Percentiles rank a stretch among this genome's conserved stretches.
Conservation (phyloP, 805 yeast species). For the Yamadazyma tumulicola region DNA sequence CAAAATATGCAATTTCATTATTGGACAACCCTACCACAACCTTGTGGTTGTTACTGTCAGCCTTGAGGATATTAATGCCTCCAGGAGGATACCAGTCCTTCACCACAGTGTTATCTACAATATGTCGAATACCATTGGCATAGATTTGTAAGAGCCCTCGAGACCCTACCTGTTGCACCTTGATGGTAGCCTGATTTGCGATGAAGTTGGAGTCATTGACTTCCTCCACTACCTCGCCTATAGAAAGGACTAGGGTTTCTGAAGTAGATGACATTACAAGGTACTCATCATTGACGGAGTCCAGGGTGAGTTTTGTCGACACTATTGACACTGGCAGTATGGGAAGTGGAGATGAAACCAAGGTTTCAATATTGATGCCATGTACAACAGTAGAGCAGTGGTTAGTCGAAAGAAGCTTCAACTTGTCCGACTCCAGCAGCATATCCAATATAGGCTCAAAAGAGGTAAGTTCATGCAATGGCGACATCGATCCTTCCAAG, state of each 20-base stretch:
- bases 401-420: constrained; percentile 1
- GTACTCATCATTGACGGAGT: constrained; percentile 54
- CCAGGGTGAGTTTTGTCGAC: constrained; percentile 49
- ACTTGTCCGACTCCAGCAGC: constrained; percentile 20
- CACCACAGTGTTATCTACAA: constrained; percentile 27
- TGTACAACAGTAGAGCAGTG: constrained; percentile 46
- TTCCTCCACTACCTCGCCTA: constrained; percentile 79
- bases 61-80: constrained; percentile 59
- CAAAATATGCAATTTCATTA: constrained; percentile 78
- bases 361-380: constrained; percentile 57
- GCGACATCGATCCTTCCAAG: constrained; percentile 48
- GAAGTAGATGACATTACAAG: constrained; percentile 58
- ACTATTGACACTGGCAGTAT: constrained; percentile 55
- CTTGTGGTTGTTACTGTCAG: constrained; percentile 65
- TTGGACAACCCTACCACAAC: constrained; percentile 68
- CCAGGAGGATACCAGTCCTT: constrained; percentile 82
- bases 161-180: constrained; percentile 64
- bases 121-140: constrained; percentile 62
- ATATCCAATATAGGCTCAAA: constrained; percentile 14
- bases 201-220: constrained; percentile 64
- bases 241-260: constrained; percentile 67
- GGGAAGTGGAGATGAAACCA: constrained; percentile 78
- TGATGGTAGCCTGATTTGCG: constrained; percentile 56
- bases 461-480: constrained; percentile 4
- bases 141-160: constrained; percentile 70